These are phyloP conservation scores for Fraxinus paxiana DNA, from an alignment of 305 asterid species.

Conservation along the genomic window DNA sequence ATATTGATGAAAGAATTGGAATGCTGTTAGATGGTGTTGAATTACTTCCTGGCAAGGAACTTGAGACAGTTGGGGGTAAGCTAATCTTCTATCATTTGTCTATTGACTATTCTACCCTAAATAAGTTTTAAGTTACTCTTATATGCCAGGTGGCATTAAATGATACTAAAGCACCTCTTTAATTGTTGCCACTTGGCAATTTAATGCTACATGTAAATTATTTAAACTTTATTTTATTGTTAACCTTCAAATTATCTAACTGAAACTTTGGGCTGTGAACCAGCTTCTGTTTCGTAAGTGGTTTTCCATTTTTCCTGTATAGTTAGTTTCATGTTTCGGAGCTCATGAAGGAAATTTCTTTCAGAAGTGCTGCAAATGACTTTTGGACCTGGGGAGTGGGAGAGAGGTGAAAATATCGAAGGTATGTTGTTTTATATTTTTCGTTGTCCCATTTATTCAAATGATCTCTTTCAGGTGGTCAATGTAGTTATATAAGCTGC, in stretches of 20 bases:
- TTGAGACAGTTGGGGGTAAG: constrained; percentile 77
- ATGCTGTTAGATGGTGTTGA: constrained; percentile 60
- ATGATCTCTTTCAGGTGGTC: background rate
- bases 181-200: constrained; percentile 9
- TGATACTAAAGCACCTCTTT: constrained; percentile 9
- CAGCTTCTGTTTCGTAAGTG: background rate
- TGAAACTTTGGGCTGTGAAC: constrained; percentile 14
- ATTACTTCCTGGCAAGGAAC: constrained; percentile 72
- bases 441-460: constrained; percentile 5
- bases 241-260: background rate
- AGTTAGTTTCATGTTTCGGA: constrained; percentile 18
- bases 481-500: constrained; percentile 16
- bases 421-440: constrained; percentile 41
- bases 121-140: constrained; percentile 1
- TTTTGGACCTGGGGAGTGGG: constrained; percentile 57
- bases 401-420: constrained; percentile 53
- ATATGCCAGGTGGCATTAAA: constrained; percentile 21
- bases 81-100: constrained; percentile 12
- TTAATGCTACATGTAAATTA: background rate
- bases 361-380: constrained; percentile 76
- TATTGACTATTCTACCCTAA: background rate
- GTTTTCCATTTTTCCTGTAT: constrained; percentile 1
- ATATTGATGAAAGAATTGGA: constrained; percentile 74
- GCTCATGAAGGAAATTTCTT: constrained; percentile 21
- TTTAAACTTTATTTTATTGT: background rate